Base-by-base conservation (phyloP, 352 stramenopile genomes). In the Blastocystis sp. region DNA sequence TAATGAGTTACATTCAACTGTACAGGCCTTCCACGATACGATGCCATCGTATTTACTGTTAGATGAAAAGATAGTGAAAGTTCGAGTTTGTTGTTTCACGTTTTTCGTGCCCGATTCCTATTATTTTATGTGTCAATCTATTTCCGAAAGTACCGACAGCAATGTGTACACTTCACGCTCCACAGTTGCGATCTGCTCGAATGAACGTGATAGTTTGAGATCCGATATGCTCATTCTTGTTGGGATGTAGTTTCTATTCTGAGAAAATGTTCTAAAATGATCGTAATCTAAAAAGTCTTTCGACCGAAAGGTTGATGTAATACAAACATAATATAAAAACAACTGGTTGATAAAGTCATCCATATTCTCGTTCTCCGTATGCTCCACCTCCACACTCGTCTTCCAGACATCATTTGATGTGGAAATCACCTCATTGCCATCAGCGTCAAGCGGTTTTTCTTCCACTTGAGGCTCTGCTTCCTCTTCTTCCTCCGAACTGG, bases 271-370 rank as follows among this genome's bases (percentile, higher is more conserved):
- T 34, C 29, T 1, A 34, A 34, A 34, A 1, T 34, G 29, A 34
- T 34, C 29, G 29, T 34, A 34, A 34, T 34, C 29, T 1, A 34
- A 34, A 34, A 34, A 1, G 29, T 34, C 29, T 34, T 34, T 34
- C 29, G 29, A 34, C 29, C 1, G 29, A 34, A 34, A 34, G 29
- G 63, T 75, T 75, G 3, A 37, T 5, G 45, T 29, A 66, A 47
- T 69, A 11, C 26, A 66, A 84, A 29, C 18, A 50, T 0, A 69
- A 0, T 68, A 84, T 53, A 84, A 66, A 66, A 84, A 84, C 50
- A 84, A 84, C 50, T 84, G 73, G 29, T 68, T 84, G 3, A 84
- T 84, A 37, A 84, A 84, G 50, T 84, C 73, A 26, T 84, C 73
- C 73, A 84, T 84, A 15, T 84, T 84, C 73, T 84, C 73, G 20